A percentile compares a stretch with the other conserved stretches of the same genome.
Conservation (phyloP, 345 rosid species). For the Salix exigua region DNA sequence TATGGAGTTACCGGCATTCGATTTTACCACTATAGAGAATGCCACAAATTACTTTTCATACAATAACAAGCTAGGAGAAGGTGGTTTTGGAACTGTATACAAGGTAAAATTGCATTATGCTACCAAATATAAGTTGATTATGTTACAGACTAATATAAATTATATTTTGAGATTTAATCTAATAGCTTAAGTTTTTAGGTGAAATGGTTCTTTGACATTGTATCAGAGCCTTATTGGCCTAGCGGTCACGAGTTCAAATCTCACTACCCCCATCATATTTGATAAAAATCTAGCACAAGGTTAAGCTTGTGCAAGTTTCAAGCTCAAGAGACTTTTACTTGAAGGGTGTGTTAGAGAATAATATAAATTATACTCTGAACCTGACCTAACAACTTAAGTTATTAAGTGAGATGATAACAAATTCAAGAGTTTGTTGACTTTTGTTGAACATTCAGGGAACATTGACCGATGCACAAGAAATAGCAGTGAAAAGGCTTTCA, state of each 20-base stretch:
- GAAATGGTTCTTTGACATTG: rapidly evolving
- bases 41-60: slow-evolving; percentile 1
- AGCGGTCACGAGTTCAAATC: rapidly evolving
- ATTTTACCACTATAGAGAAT: not conserved
- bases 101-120: not conserved
- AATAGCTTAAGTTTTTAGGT: too few species aligned
- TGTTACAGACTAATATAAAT: too few species aligned
- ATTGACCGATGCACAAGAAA: slow-evolving; percentile 35
- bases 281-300: too few species aligned
- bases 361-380: too few species aligned
- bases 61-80: slow-evolving; percentile 7
- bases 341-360: too few species aligned
- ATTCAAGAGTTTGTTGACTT: not conserved
- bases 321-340: too few species aligned
- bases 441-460: slow-evolving; percentile 28
- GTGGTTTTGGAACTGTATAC: slow-evolving; percentile 8
- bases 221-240: too few species aligned
- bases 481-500: slow-evolving; percentile 51
- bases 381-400: too few species aligned
- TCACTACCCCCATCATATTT: too few species aligned
- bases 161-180: too few species aligned
- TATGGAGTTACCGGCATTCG: not conserved
- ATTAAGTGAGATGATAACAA: too few species aligned
- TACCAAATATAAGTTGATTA: not conserved
- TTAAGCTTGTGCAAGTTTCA: too few species aligned